Percentiles rank a stretch among this genome's conserved stretches.
Conservation (phyloP, 345 rosid genomes). For the Moringa oleifera region DNA sequence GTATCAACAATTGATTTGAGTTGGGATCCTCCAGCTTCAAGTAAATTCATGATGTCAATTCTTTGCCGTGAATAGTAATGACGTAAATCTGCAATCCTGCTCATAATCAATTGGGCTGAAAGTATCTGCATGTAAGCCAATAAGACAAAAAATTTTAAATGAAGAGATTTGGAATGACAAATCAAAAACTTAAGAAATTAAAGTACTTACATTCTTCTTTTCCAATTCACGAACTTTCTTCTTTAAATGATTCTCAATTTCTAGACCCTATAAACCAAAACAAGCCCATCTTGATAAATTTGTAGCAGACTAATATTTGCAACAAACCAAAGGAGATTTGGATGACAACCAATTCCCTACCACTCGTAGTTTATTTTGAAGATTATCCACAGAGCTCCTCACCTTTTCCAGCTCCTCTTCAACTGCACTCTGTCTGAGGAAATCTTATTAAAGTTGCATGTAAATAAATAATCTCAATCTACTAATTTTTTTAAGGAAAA, state of each 20-base stretch:
- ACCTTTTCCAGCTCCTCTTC: slow-evolving; percentile 71
- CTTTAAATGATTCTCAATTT: slow-evolving; percentile 92
- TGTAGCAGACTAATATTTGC: background rate
- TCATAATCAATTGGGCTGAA: slow-evolving; percentile 45
- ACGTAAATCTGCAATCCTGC: slow-evolving; percentile 43
- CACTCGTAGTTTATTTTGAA: slow-evolving; percentile 69
- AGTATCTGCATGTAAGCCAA: slow-evolving; percentile 44
- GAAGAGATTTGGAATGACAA: slow-evolving; percentile 4
- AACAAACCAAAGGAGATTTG: slow-evolving; percentile 1
- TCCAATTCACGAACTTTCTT: slow-evolving; percentile 66
- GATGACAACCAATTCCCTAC: slow-evolving; percentile 35
- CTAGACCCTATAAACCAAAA: slow-evolving; percentile 65
- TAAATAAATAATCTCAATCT: slow-evolving; percentile 20
- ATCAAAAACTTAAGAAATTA: slow-evolving; percentile 2
- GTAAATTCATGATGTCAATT: slow-evolving; percentile 44
- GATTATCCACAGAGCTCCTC: slow-evolving; percentile 56
- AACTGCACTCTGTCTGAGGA: slow-evolving; percentile 92
- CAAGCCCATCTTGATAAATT: background rate
- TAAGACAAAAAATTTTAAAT: slow-evolving; percentile 15
- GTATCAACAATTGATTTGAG: slow-evolving; percentile 34
- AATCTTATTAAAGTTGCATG: slow-evolving; percentile 50
- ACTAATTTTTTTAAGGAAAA: slow-evolving; percentile 5
- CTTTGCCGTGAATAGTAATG: slow-evolving; percentile 58
- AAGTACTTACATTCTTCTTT: slow-evolving; percentile 67
- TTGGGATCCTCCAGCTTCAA: slow-evolving; percentile 52